Base-by-base conservation (phyloP, 345 rosid species). In the Dimocarpus longan region DNA sequence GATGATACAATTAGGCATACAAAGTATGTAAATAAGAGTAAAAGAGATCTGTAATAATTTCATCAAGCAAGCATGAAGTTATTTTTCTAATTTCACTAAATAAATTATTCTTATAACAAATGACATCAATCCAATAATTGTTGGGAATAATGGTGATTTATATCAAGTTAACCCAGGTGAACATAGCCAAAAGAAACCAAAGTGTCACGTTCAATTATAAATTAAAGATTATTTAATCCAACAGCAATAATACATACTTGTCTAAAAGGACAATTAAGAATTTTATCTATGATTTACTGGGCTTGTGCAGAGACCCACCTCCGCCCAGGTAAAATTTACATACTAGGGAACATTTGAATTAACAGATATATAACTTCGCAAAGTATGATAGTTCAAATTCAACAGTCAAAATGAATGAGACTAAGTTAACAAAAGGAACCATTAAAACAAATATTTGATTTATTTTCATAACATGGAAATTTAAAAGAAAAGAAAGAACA, bases 381-480 rank as follows among this genome's bases (percentile, higher is more conserved):
- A 12, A 26, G 65, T 28, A 9, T 13, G 48, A 40, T n/a, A 68
- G 43, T 13, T 16, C 66, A 52, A 22, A 18, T 71, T 12, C 13
- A 71, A 71, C 43, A 54, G 10, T 52, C 24, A 70, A 48, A 26
- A 73, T 40, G 40, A 62, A 63, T 42, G 67, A 64, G 28, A 63
- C 66, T 32, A 66, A 79, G 74, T 57, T 54, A 75, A 78, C 10
- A 24, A 43, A 82, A 66, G 68, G 54, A 60, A 60, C 28, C 19
- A 19, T 12, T 60, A 10, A 19, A 65, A 75, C 48, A 37, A 64
- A 63, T 28, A 11, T 2, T 59, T 19, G 11, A 22, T 22, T 5
- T 15, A 68, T 40, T 40, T 15, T 12, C 57, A 56, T 11, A 22
- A 21, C 43, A 68, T 56, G 8, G 21, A 76, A 68, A 42, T 18